phyloP scores from a whole-genome alignment of 177 flowering plant species.

The Vitis hybrid region DNA sequence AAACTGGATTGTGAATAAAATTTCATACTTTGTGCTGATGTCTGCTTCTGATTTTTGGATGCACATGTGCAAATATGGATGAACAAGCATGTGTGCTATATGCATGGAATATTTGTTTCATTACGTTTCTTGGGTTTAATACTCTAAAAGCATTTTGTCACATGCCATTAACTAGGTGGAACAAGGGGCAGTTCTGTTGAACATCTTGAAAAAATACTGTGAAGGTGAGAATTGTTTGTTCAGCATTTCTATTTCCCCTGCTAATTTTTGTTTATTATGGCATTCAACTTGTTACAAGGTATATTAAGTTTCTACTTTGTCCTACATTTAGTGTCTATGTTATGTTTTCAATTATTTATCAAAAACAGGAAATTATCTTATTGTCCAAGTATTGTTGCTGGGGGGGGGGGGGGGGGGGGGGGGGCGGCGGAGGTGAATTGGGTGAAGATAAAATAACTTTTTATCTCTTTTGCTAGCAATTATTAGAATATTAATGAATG shows the following conservation, averaged over 20 bases:
- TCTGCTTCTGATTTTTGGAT: no score
- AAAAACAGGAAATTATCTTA: background rate
- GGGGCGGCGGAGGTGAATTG: no score
- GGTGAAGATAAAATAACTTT: no score
- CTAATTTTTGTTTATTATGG: background rate
- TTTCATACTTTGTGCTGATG: no score
- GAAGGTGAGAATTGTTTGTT: conserved; percentile 31
- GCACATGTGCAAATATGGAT: background rate
- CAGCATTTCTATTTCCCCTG: background rate
- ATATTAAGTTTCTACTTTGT: background rate
- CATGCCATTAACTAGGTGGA: conserved; percentile 29
- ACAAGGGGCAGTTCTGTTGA: conserved; percentile 31
- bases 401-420: no score
- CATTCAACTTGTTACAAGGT: background rate
- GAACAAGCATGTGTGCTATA: background rate
- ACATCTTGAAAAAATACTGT: conserved; percentile 35
- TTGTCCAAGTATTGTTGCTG: no score
- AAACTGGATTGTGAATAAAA: no score
- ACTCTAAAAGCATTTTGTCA: background rate
- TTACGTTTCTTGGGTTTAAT: background rate
- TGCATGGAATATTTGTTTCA: background rate
- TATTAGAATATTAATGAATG: no score
- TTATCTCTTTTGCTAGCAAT: no score
- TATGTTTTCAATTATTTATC: background rate
- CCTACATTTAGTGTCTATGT: background rate